phyloP scores from a whole-genome alignment of 116 monocot species.

The Phalaenopsis hybrid region DNA sequence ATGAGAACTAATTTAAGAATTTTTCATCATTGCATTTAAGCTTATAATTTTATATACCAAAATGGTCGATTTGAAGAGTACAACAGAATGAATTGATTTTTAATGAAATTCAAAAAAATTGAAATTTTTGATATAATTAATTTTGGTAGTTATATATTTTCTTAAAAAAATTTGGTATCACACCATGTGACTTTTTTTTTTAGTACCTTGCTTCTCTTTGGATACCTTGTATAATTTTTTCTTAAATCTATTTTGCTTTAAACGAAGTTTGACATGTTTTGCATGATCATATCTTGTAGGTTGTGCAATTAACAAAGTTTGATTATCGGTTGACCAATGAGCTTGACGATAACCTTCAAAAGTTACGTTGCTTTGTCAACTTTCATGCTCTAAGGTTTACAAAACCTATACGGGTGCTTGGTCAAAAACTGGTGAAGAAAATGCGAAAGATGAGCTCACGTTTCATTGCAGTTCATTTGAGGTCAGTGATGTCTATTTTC shows the following conservation, averaged over 20 bases:
- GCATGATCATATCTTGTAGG: slow-evolving; percentile 43
- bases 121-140: too few relatives aligned
- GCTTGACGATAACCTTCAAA: slow-evolving; percentile 88
- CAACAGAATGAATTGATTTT: too few relatives aligned
- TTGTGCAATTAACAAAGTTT: slow-evolving; percentile 92
- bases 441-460: slow-evolving; percentile 65
- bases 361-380: slow-evolving; percentile 84
- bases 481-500: slow-evolving; percentile 32
- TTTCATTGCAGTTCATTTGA: slow-evolving; percentile 86
- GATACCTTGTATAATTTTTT: not conserved
- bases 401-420: slow-evolving; percentile 53
- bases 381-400: slow-evolving; percentile 92
- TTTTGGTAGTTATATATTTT: too few relatives aligned
- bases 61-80: too few relatives aligned
- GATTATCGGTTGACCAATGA: slow-evolving; percentile 83
- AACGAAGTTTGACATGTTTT: slow-evolving; percentile 9
- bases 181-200: not conserved
- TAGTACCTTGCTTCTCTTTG: not conserved
- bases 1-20: too few relatives aligned
- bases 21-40: too few relatives aligned
- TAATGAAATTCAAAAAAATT: too few relatives aligned
- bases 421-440: slow-evolving; percentile 59
- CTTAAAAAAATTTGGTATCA: too few relatives aligned
- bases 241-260: not conserved
- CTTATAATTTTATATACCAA: too few relatives aligned